Conservation (phyloP, 805 yeast species). For the Brettanomyces naardenensis region DNA sequence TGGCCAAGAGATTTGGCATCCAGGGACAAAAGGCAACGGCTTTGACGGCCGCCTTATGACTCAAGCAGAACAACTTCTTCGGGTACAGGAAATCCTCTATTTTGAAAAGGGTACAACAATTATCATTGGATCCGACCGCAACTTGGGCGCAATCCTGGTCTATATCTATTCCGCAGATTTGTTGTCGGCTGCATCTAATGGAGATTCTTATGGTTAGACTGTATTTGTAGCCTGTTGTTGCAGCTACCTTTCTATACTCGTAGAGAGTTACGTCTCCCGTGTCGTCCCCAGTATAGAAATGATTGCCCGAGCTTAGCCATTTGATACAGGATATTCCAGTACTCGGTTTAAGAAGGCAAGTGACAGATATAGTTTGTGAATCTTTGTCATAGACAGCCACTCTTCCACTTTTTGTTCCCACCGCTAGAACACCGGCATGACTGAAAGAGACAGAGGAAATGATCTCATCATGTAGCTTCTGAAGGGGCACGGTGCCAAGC, state of each 20-base stretch:
- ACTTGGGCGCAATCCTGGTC: slow-evolving; percentile 45
- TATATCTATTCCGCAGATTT: slow-evolving; percentile 60
- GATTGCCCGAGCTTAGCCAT: slow-evolving; percentile 43
- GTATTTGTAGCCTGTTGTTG: slow-evolving; percentile 4
- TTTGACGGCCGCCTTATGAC: slow-evolving; percentile 81
- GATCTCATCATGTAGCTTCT: slow-evolving; percentile 30
- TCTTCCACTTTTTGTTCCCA: slow-evolving; percentile 54
- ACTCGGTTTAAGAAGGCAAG: slow-evolving; percentile 19
- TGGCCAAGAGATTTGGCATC: slow-evolving; percentile 71
- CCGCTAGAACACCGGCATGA: slow-evolving; percentile 35
- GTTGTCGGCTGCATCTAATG: slow-evolving; percentile 46
- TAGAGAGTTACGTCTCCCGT: slow-evolving; percentile 47
- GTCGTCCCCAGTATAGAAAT: slow-evolving; percentile 60
- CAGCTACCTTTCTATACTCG: slow-evolving; percentile 16
- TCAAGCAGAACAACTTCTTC: slow-evolving; percentile 36
- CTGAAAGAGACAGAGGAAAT: slow-evolving; percentile 57
- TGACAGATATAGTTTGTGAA: slow-evolving; percentile 14
- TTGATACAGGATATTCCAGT: slow-evolving; percentile 47
- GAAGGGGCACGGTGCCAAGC: slow-evolving; percentile 37
- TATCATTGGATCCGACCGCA: slow-evolving; percentile 83
- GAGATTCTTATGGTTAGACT: slow-evolving; percentile 14
- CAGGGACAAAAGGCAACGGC: slow-evolving; percentile 91
- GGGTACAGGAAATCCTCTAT: slow-evolving; percentile 37
- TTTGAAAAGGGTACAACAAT: slow-evolving; percentile 73
- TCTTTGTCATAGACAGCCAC: slow-evolving; percentile 30